phyloP scores from a whole-genome alignment of 139 green algal genomes.

The Chlorella sp. region DNA sequence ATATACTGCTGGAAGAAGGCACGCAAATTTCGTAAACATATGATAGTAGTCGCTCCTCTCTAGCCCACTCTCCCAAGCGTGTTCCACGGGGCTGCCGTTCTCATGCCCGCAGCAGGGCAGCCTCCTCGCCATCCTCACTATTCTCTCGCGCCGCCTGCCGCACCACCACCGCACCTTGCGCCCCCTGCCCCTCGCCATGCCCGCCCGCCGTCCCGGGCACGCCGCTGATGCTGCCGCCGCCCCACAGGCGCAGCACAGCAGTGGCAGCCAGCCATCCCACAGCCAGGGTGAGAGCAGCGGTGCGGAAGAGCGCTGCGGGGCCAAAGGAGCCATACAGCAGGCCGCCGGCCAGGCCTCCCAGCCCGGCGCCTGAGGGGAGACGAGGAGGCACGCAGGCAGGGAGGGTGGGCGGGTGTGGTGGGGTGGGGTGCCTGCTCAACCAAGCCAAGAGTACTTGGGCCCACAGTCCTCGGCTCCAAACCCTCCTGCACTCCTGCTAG shows the following conservation, averaged over 20 bases:
- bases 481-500: too few species aligned
- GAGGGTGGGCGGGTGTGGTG: too few species aligned
- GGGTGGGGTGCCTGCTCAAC: too few species aligned
- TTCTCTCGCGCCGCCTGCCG: not conserved
- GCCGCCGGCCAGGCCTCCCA: slow-evolving; percentile 37
- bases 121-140: not conserved
- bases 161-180: not conserved
- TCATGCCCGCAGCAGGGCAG: not conserved
- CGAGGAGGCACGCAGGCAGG: not conserved
- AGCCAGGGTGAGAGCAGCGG: slow-evolving; percentile 1
- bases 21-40: too few species aligned
- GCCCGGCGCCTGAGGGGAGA: not conserved
- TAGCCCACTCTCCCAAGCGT: too few species aligned
- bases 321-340: slow-evolving; percentile 37
- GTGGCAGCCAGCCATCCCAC: not conserved
- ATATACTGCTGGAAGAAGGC: too few species aligned
- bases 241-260: not conserved
- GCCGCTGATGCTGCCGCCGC: not conserved
- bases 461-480: too few species aligned
- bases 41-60: too few species aligned
- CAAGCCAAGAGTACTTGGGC: too few species aligned
- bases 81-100: not conserved
- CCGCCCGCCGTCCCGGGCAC: not conserved
- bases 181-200: not conserved
- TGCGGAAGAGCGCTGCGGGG: slow-evolving; percentile 14